These are phyloP conservation scores for Penicillium sp. DNA, from an alignment of 2,329 filamentous ascomycete species.

Conservation along the genomic window DNA sequence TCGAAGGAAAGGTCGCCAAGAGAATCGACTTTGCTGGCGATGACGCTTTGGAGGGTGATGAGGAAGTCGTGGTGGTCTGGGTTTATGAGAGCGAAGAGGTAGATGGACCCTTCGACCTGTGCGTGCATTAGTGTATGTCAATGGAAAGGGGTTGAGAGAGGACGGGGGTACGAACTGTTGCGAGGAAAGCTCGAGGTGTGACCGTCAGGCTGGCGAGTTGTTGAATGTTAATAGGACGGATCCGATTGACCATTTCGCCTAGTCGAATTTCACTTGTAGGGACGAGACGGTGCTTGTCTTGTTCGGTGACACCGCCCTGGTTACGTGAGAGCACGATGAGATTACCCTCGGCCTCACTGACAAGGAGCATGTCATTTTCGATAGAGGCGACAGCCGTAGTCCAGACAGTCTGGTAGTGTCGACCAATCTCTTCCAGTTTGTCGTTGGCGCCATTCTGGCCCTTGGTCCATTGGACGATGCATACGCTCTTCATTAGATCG, in stretches of 20 bases:
- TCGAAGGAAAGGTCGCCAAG: slow-evolving; percentile 77
- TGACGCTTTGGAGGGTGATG: slow-evolving; percentile 74
- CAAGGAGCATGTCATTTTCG: slow-evolving; percentile 74
- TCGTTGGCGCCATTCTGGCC: slow-evolving; percentile 61
- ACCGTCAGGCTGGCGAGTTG: slow-evolving; percentile 68
- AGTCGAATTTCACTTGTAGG: slow-evolving; percentile 80
- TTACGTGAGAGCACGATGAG: slow-evolving; percentile 79
- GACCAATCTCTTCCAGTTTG: slow-evolving; percentile 71
- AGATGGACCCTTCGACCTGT: slow-evolving; percentile 86
- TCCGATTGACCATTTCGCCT: slow-evolving; percentile 91
- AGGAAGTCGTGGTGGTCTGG: slow-evolving; percentile 75
- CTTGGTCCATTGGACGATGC: slow-evolving; percentile 71
- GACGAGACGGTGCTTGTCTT: slow-evolving; percentile 72
- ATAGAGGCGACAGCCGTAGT: slow-evolving; percentile 75
- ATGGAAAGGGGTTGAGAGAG: not conserved
- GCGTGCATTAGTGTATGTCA: slow-evolving; percentile 1
- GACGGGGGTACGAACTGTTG: slow-evolving; percentile 66
- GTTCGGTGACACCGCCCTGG: slow-evolving; percentile 68
- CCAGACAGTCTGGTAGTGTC: slow-evolving; percentile 83
- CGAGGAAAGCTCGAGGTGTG: slow-evolving; percentile 81
- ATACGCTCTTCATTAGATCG: slow-evolving; percentile 91
- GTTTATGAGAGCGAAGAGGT: slow-evolving; percentile 81
- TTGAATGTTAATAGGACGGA: slow-evolving; percentile 72
- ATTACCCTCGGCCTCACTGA: slow-evolving; percentile 87
- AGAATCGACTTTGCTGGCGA: slow-evolving; percentile 68